Evolutionary conservation across 805 yeast species (phyloP), one percentile per base, ranked within the genome.

Genomic region (Teunomyces atbi): DNA sequence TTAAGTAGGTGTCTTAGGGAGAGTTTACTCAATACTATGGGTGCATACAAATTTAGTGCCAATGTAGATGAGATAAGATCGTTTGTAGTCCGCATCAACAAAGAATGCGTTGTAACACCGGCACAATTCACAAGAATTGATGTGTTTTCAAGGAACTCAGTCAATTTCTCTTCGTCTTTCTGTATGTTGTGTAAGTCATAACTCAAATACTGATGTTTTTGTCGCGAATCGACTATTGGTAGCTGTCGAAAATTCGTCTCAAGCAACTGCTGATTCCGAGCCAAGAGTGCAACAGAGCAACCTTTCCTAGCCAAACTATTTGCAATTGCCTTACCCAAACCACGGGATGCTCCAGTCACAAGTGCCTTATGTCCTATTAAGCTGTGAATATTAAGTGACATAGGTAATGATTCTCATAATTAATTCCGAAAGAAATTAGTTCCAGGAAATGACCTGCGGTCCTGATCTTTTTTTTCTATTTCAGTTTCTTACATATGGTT

Each of bases 281-380:
- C 76, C 4, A 82, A 50, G 13, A 85, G 58, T 0, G 82, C 69
- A 5, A 82, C 66, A 16, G 66, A 67, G 20, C 79, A 76, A 1
- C 91, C 91, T 23, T 67, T 53, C 0, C 50, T 41, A 0, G 88
- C 77, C 21, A 86, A 65, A 26, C 55, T 59, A 28, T 58, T 51
- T 0, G 89, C 84, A 13, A 86, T 76, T 0, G 74, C 73, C 3
- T 70, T 64, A 0, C 94, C 94, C 11, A 86, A 66, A 0, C 94
- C 92, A 38, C 76, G 65, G 0, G 90, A 81, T 0, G 84, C 90
- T 1, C 94, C 94, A 0, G 89, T 84, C 2, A 84, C 63, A 4
- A 80, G 52, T 0, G 83, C 84, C n/a, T 72, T 71, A 46, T 49
- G 52, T 4, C 55, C 55, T 3, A 34, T 23, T 6, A 48, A 42